Evolutionary conservation across 768 basidiomycete genomes (phyloP).

Genomic region (Termitomyces sp.): DNA sequence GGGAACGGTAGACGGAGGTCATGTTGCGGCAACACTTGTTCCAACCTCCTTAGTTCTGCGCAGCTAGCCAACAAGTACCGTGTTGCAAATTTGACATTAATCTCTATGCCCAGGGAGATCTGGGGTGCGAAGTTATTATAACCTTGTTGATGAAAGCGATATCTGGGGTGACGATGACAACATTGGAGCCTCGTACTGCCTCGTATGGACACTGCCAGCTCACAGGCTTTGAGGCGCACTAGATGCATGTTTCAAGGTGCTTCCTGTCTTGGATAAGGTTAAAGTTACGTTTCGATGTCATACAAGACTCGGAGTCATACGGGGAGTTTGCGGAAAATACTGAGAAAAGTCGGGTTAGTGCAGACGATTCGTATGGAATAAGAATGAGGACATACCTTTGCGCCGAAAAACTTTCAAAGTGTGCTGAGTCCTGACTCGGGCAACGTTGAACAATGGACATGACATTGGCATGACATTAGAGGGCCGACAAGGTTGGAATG

Average conservation of each 20-base stretch:
- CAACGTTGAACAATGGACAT: too few species aligned
- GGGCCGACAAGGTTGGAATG: too few species aligned
- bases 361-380: neutral
- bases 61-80: neutral
- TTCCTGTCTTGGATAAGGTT: neutral
- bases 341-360: neutral
- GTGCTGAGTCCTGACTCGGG: too few species aligned
- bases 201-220: too few species aligned
- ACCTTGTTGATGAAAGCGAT: neutral
- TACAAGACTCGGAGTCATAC: too few species aligned
- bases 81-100: neutral
- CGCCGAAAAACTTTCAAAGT: too few species aligned
- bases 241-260: neutral
- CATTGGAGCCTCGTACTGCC: neutral
- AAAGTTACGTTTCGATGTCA: neutral
- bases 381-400: too few species aligned
- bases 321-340: neutral
- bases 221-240: neutral
- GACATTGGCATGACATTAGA: too few species aligned
- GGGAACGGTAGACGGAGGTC: slow-evolving; percentile 33
- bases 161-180: neutral
- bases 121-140: neutral
- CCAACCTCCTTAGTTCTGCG: slow-evolving; percentile 25
- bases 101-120: neutral
- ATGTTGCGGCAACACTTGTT: slow-evolving; percentile 37